Evolutionary conservation across 169 alveolate species (phyloP).

Genomic region (Eimeria nieschulzi): DNA sequence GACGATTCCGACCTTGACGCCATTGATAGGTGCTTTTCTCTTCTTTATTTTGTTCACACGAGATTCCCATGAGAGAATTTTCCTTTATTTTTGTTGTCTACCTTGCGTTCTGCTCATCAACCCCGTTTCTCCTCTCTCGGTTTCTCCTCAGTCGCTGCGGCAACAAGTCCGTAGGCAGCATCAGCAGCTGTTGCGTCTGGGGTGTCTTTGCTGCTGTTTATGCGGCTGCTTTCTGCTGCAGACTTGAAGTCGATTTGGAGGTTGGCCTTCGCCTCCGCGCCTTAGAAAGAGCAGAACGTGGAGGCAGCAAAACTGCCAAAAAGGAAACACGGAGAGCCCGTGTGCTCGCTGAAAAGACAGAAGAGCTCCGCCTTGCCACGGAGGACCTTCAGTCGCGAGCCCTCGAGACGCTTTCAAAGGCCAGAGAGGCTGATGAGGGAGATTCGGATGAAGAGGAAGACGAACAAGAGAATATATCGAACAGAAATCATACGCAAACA

Average conservation of each 20-base stretch:
- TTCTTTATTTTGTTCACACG: neutral
- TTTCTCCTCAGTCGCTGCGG: too few species aligned
- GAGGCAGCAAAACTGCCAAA: slow-evolving; percentile 12
- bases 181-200: neutral
- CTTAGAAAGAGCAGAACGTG: neutral
- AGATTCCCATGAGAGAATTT: too few species aligned
- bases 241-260: slow-evolving; percentile 23
- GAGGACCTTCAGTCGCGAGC: slow-evolving; percentile 4
- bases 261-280: slow-evolving; percentile 13
- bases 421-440: neutral
- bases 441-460: slow-evolving; percentile 35
- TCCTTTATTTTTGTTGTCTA: too few species aligned
- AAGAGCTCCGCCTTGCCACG: slow-evolving; percentile 2
- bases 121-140: too few species aligned
- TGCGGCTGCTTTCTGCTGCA: neutral
- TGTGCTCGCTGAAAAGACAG: slow-evolving; percentile 16
- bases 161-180: neutral
- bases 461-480: neutral
- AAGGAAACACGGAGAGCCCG: slow-evolving; percentile 60
- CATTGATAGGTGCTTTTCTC: neutral
- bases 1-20: neutral
- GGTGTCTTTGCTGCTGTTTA: too few species aligned
- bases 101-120: too few species aligned
- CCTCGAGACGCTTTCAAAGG: slow-evolving; percentile 2
- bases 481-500: too few species aligned